Base-by-base conservation (phyloP, 2,329 filamentous ascomycete genomes). In the Aotearoamyces nothofagi region DNA sequence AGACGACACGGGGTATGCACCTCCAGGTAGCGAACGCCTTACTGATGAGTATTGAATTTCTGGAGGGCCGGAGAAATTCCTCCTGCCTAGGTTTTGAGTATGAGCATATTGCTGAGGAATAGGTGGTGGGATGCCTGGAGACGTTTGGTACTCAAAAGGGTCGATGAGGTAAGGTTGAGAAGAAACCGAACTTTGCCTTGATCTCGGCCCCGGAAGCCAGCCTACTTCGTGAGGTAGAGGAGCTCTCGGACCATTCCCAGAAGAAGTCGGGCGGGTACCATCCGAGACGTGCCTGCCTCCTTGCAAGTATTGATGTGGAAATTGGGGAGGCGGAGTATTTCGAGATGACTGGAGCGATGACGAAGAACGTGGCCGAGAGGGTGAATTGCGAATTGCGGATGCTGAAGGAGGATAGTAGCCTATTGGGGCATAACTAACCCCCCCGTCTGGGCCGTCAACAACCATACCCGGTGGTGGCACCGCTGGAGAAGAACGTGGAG, bases 211-310 rank as follows among this genome's bases (percentile, higher is more conserved):
- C 45, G 57, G 32, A 42, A 47, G 32, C 60, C 53, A 40, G 50
- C 50, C 23, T 47, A 53, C 57, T 54, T 66, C 65, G 30, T 66
- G 60, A 16, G 58, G 57, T 14, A 64, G 48, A 11, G 58, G 55
- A 28, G 39, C 40, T 13, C 43, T 38, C 24, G 43, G 42, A 28
- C 38, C 34, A 26, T 26, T 39, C 22, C 52, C 53, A n/a, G 60
- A 57, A 11, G 56, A 58, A 16, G 45, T 40, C n/a, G 46, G 45
- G 9, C 46, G 40, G 23, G 29, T 39, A 9, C 41, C 39, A 14
- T 49, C 47, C 12, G 45, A 45, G 25, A 41, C 38, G 27, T 49
- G 40, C 32, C 45, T 35, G 24, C 30, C 27, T 8, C 22, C 23
- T 13, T 27, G 29, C 5, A 30, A 32, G 22, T 30, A 24, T 16